phyloP scores from a whole-genome alignment of 1,284 basidiomycete species.

The Sparassis latifolia region DNA sequence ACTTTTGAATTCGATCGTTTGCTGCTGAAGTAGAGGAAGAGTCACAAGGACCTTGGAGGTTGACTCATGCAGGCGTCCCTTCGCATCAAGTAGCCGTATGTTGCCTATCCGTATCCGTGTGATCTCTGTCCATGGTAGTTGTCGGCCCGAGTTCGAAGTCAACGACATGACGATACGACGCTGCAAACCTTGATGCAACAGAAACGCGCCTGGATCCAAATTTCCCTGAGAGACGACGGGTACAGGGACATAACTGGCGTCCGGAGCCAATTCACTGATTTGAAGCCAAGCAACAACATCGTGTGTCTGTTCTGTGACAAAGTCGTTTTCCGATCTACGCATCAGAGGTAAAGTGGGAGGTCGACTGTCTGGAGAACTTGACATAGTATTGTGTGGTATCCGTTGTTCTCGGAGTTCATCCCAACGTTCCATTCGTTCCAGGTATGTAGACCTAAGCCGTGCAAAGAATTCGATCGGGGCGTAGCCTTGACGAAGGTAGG shows the following conservation, averaged over 20 bases:
- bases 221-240: slow-evolving; percentile 75
- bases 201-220: slow-evolving; percentile 83
- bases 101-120: slow-evolving; percentile 77
- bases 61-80: slow-evolving; percentile 76
- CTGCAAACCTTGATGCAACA: slow-evolving; percentile 90
- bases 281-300: slow-evolving; percentile 86
- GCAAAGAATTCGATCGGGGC: slow-evolving; percentile 89
- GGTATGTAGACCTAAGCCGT: slow-evolving; percentile 69
- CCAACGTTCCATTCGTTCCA: slow-evolving; percentile 87
- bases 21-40: slow-evolving; percentile 68
- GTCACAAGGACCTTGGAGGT: slow-evolving; percentile 62
- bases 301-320: slow-evolving; percentile 84
- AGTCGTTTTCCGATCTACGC: slow-evolving; percentile 88
- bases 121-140: slow-evolving; percentile 82
- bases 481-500: slow-evolving; percentile 69
- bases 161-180: slow-evolving; percentile 74
- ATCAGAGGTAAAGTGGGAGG: slow-evolving; percentile 55
- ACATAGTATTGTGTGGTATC: slow-evolving; percentile 17
- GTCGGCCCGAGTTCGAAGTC: slow-evolving; percentile 83
- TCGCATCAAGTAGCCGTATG: slow-evolving; percentile 78
- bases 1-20: slow-evolving; percentile 64
- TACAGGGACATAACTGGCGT: slow-evolving; percentile 81
- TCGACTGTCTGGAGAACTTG: slow-evolving; percentile 18
- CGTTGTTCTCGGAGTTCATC: slow-evolving; percentile 80
- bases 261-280: slow-evolving; percentile 80